Percentiles rank a stretch among this genome's conserved stretches.
Conservation (phyloP, 176 grass and related monocot genomes). For the Dactylis glomerata region DNA sequence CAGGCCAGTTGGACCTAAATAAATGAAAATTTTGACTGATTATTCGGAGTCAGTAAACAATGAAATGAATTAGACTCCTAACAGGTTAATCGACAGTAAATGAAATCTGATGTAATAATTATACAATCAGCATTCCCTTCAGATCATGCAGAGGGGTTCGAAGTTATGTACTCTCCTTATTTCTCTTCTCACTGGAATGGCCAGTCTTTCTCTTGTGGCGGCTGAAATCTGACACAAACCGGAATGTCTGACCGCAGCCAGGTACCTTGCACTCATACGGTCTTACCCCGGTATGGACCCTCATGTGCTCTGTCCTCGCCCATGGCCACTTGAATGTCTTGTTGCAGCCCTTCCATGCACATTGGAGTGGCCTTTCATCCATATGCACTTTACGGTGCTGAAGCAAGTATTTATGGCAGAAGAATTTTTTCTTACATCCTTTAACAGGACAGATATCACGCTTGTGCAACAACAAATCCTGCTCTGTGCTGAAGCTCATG, state of each 20-base stretch:
- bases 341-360: slow-evolving; percentile 72
- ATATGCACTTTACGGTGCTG: slow-evolving; percentile 95
- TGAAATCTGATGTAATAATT: slow-evolving; percentile 44
- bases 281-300: slow-evolving; percentile 84
- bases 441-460: slow-evolving; percentile 88
- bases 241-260: slow-evolving; percentile 90
- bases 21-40: slow-evolving; percentile 17
- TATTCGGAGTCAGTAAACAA: slow-evolving; percentile 35
- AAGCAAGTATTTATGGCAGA: slow-evolving; percentile 94
- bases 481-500: slow-evolving; percentile 85
- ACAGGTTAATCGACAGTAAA: slow-evolving; percentile 38
- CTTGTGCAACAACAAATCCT: slow-evolving; percentile 81
- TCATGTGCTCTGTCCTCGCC: slow-evolving; percentile 94
- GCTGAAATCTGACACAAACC: slow-evolving; percentile 97
- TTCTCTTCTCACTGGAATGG: slow-evolving; percentile 68
- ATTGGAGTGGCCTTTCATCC: slow-evolving; percentile 89
- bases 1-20: slow-evolving; percentile 44
- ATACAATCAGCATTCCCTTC: slow-evolving; percentile 47
- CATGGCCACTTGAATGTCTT: slow-evolving; percentile 99
- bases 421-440: slow-evolving; percentile 95
- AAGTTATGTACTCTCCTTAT: slow-evolving; percentile 63
- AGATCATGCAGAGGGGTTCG: slow-evolving; percentile 38
- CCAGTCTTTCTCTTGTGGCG: slow-evolving; percentile 99
- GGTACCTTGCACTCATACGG: slow-evolving; percentile 80
- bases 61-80: slow-evolving; percentile 62